Evolutionary conservation across 495 filamentous ascomycete species (phyloP), one percentile per base, ranked within the genome.

Genomic region (Penicillium daleae): DNA sequence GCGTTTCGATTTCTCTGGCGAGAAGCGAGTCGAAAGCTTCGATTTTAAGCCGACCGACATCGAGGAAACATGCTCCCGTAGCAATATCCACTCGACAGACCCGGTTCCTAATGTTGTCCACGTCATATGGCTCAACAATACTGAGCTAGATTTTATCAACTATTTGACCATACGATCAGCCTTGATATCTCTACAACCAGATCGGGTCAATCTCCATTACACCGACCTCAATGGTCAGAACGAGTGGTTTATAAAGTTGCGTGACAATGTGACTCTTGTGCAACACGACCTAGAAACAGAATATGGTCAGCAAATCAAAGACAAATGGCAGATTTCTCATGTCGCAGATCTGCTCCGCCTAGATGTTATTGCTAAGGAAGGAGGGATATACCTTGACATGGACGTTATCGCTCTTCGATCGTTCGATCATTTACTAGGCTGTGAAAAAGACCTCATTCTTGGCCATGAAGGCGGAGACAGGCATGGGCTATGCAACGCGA

Each of bases 51-150:
- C 44, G 1, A 66, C 63, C n/a, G 5, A 12, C 0, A 46, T 51
- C 0, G 63, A 66, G 31, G 7, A 50, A 48, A 24, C 19, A 48
- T 59, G 59, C 37, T 40, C 62, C 37, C 7, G 49, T 29, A 60
- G 50, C 37, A 2, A 6, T 21, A 2, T 27, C n/a, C 13, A 35
- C 10, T 6, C 55, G 6, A 39, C 19, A 6, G 73, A 76, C 19
- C 73, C 78, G 6, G 81, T 82, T 22, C 80, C 80, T 7, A 82
- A 81, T 57, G 66, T 78, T 33, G 79, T 81, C 29, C 79, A 82
- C 64, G 76, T 81, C 63, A 77, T 80, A 35, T 82, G 71, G 66
- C 72, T 77, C 8, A 57, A 66, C 5, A 68, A 73, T 55, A 71
- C 73, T 0, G 71, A 67, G 39, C 76, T 82, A 63, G 71, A 76